Percentiles rank a stretch among this genome's conserved stretches.
These are phyloP conservation scores for Penicillium nucicola DNA, from an alignment of 495 filamentous ascomycete genomes.

Conservation along the genomic window DNA sequence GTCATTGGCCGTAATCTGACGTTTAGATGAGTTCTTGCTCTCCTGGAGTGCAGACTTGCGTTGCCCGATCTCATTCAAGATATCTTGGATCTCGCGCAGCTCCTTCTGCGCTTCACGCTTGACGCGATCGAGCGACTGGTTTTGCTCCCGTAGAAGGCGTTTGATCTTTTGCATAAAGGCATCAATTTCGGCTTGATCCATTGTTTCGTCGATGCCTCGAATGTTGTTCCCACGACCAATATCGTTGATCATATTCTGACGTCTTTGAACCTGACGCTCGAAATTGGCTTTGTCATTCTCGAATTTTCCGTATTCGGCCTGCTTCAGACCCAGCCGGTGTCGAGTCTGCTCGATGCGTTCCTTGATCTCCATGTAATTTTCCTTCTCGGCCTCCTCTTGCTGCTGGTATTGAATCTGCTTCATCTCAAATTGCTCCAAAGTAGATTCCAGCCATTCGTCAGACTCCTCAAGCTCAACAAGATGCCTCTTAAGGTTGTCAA, in stretches of 20 bases:
- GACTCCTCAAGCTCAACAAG: constrained; percentile 73
- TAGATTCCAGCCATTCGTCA: constrained; percentile 72
- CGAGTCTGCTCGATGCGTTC: constrained; percentile 58
- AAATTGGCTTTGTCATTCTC: constrained; percentile 84
- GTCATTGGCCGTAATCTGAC: constrained; percentile 68
- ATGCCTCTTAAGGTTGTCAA: constrained; percentile 64
- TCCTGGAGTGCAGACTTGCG: constrained; percentile 64
- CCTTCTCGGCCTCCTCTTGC: constrained; percentile 59
- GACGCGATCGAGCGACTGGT: constrained; percentile 67
- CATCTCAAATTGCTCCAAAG: constrained; percentile 78
- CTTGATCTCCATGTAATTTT: constrained; percentile 60
- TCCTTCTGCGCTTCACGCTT: constrained; percentile 69
- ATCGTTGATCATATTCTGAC: constrained; percentile 71
- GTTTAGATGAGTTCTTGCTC: constrained; percentile 64
- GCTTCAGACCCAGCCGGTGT: constrained; percentile 61
- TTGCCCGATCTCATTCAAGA: constrained; percentile 66
- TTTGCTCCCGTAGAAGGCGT: constrained; percentile 75
- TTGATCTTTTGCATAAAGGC: constrained; percentile 75
- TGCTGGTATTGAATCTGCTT: constrained; percentile 60
- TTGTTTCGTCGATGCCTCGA: constrained; percentile 74
- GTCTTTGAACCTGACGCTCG: constrained; percentile 68
- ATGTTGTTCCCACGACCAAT: constrained; percentile 77
- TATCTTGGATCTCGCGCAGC: constrained; percentile 60
- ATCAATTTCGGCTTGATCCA: constrained; percentile 69
- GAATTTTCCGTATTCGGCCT: constrained; percentile 77